Conservation (phyloP, 352 stramenopile species). For the Phytophthora palmivora region DNA sequence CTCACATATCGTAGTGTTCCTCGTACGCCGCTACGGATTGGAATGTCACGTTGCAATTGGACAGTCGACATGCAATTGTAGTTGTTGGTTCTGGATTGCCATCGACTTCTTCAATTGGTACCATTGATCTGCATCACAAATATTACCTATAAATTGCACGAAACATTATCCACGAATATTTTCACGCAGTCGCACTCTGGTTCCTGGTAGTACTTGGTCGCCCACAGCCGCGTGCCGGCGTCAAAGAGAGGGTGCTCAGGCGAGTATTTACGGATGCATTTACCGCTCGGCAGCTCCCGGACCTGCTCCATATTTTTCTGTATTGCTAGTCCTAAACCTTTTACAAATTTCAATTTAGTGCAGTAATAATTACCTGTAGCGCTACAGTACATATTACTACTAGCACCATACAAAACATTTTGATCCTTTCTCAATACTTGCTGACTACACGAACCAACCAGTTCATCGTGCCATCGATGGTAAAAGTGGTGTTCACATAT, state of each 20-base stretch:
- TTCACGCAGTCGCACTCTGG: slow-evolving; percentile 23
- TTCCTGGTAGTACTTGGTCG: slow-evolving; percentile 53
- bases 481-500: too few relatives aligned
- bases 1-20: slow-evolving; percentile 73
- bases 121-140: slow-evolving; percentile 29
- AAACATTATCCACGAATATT: too few relatives aligned
- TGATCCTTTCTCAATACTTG: too few relatives aligned
- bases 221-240: slow-evolving; percentile 49
- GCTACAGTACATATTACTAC: too few relatives aligned
- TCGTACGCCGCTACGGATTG: slow-evolving; percentile 55
- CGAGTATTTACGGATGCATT: slow-evolving; percentile 57
- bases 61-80: slow-evolving; percentile 50
- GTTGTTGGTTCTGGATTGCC: slow-evolving; percentile 12
- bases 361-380: too few relatives aligned
- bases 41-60: slow-evolving; percentile 55
- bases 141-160: too few relatives aligned
- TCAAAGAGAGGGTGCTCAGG: slow-evolving; percentile 61
- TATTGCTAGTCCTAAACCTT: too few relatives aligned
- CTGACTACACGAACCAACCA: too few relatives aligned
- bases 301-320: slow-evolving; percentile 39
- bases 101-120: slow-evolving; percentile 20
- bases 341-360: too few relatives aligned
- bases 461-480: too few relatives aligned
- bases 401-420: too few relatives aligned
- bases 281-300: slow-evolving; percentile 44